phyloP scores from a whole-genome alignment of 2,329 filamentous ascomycete genomes.

The Niveomyces coronatus region DNA sequence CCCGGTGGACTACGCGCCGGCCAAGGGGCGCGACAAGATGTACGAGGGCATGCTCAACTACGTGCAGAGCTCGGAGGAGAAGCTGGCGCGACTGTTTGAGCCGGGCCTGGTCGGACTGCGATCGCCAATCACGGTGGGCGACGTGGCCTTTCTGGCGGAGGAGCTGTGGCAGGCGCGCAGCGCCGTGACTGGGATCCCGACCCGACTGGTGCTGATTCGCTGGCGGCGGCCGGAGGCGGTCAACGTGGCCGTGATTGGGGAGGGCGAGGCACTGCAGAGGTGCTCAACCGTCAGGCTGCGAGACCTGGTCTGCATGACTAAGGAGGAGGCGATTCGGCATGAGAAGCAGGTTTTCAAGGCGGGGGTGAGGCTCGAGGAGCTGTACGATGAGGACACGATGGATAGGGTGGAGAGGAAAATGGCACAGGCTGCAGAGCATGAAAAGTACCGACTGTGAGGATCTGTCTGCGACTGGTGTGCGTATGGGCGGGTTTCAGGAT shows the following conservation, averaged over 20 bases:
- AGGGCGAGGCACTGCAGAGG: conserved; percentile 63
- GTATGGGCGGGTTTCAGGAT: too few species aligned
- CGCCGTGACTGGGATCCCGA: conserved; percentile 70
- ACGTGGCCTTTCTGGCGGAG: conserved; percentile 81
- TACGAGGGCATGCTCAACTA: conserved; percentile 73
- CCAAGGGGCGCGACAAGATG: conserved; percentile 80
- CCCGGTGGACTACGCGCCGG: conserved; percentile 71
- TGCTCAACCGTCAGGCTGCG: conserved; percentile 56
- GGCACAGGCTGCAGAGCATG: conserved; percentile 54
- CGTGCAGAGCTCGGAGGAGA: conserved; percentile 71
- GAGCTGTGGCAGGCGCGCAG: conserved; percentile 82
- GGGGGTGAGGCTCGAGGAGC: conserved; percentile 53
- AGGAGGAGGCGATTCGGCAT: conserved; percentile 74
- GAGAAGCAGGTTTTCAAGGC: conserved; percentile 69
- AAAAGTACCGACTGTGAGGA: conserved; percentile 33
- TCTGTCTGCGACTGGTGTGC: background rate
- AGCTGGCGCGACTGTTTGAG: conserved; percentile 43
- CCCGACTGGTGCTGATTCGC: conserved; percentile 65
- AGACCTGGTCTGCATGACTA: conserved; percentile 84
- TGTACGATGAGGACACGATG: conserved; percentile 63
- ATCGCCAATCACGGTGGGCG: conserved; percentile 64
- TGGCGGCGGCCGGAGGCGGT: conserved; percentile 60
- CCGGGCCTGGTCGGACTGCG: conserved; percentile 55
- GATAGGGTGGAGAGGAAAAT: conserved; percentile 56
- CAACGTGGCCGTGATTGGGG: conserved; percentile 51